A percentile compares a stretch with the other conserved stretches of the same genome.
Conservation (phyloP, 2,329 filamentous ascomycete genomes). For the Xylaria sp. region DNA sequence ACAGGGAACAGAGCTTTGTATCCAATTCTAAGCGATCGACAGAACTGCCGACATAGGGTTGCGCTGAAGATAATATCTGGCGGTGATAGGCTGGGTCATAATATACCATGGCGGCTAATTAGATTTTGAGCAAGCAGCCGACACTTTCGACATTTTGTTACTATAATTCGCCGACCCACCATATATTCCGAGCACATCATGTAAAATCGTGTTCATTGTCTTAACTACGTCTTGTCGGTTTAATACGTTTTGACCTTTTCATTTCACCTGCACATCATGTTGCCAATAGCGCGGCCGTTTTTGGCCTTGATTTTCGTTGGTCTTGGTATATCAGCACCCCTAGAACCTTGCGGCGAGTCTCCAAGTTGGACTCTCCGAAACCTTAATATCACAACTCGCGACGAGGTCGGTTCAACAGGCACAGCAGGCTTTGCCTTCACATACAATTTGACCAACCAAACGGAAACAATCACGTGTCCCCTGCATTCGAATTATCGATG, state of each 20-base stretch:
- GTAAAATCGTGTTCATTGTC: constrained; percentile 10
- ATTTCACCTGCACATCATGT: constrained; percentile 16
- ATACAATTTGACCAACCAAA: constrained; percentile 33
- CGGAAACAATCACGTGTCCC: constrained; percentile 27
- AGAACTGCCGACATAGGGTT: constrained; percentile 21
- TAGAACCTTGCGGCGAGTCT: constrained; percentile 21
- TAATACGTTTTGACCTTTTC: not conserved
- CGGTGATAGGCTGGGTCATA: not conserved
- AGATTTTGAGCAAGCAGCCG: not conserved
- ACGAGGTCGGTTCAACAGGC: constrained; percentile 24
- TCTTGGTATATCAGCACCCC: constrained; percentile 12
- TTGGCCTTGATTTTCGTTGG: constrained; percentile 10
- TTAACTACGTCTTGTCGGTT: not conserved
- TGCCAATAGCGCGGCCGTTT: constrained; percentile 12
- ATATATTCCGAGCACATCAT: not conserved
- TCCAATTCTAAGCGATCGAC: too few species aligned
- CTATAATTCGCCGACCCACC: not conserved
- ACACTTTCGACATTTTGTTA: constrained; percentile 7
- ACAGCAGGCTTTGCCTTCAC: constrained; percentile 28
- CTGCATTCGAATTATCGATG: constrained; percentile 34
- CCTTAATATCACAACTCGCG: constrained; percentile 30
- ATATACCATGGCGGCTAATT: constrained; percentile 29
- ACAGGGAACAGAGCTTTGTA: too few species aligned
- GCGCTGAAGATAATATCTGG: constrained; percentile 10
- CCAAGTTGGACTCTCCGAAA: constrained; percentile 33